Conservation (phyloP, 495 filamentous ascomycete genomes). For the Neurospora sp. region DNA sequence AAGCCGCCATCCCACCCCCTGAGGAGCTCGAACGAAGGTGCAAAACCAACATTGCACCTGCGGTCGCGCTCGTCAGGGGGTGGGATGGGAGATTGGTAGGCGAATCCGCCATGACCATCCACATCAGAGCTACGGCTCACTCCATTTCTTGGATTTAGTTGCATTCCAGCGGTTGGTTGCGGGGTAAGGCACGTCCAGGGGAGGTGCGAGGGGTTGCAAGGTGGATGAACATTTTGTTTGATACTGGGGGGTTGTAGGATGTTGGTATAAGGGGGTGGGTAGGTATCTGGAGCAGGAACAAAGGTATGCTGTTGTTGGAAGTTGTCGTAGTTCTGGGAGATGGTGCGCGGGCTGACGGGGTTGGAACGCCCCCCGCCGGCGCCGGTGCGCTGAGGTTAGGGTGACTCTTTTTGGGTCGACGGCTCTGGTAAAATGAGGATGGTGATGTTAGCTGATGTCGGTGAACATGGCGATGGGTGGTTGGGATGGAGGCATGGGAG, state of each 20-base stretch:
- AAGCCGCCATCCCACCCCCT: neutral
- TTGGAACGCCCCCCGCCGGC: neutral
- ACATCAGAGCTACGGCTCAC: neutral
- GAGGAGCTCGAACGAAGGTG: too few relatives aligned
- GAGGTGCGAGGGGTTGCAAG: neutral
- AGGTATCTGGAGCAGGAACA: too few relatives aligned
- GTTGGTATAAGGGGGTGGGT: too few relatives aligned
- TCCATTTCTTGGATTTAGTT: neutral
- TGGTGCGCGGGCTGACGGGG: neutral
- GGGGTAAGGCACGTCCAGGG: neutral
- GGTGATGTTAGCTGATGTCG: neutral
- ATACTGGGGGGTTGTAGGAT: neutral
- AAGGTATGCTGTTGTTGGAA: neutral
- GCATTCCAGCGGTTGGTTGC: neutral
- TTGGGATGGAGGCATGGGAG: neutral
- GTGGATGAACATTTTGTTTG: neutral
- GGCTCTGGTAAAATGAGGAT: neutral
- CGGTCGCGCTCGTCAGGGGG: neutral
- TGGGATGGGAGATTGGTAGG: neutral
- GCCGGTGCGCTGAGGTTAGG: neutral
- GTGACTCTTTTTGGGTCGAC: neutral
- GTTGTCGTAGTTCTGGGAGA: neutral
- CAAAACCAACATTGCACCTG: neutral
- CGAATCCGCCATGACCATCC: neutral
- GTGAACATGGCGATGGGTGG: neutral